phyloP scores from a whole-genome alignment of 257 asterid species.

The Solanum paucissectum region DNA sequence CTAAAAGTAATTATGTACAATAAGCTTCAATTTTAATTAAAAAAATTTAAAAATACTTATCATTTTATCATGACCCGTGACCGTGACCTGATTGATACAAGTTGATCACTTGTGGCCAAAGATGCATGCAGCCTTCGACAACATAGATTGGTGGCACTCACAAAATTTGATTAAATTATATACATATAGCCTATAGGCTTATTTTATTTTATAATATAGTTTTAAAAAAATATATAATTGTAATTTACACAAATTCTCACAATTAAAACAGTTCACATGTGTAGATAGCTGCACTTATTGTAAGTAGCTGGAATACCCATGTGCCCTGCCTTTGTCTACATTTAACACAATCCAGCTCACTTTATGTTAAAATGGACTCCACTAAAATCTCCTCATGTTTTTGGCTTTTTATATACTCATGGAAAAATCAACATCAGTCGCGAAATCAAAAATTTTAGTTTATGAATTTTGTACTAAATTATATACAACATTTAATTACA shows the following conservation, averaged over 20 bases:
- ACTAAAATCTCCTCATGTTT: not conserved
- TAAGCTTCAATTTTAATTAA: too few species aligned
- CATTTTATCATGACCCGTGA: not conserved
- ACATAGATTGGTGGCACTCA: not conserved
- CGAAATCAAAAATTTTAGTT: not conserved
- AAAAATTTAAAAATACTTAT: not conserved
- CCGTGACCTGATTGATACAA: not conserved
- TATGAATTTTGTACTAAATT: too few species aligned
- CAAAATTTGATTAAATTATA: not conserved
- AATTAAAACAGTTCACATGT: not conserved
- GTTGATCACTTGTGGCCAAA: not conserved
- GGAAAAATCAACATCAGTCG: not conserved
- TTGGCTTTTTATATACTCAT: not conserved
- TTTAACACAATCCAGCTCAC: conserved; percentile 3
- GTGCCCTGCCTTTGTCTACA: conserved; percentile 18
- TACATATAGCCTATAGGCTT: not conserved
- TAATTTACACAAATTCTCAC: not conserved
- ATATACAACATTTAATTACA: too few species aligned
- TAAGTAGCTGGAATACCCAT: not conserved
- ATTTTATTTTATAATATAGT: not conserved
- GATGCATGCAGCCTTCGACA: not conserved
- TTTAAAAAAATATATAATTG: not conserved
- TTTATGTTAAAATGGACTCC: not conserved
- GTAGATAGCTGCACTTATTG: not conserved
- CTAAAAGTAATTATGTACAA: too few species aligned